phyloP scores from a whole-genome alignment of 306 rosid genomes.

The Dryas drummondii region DNA sequence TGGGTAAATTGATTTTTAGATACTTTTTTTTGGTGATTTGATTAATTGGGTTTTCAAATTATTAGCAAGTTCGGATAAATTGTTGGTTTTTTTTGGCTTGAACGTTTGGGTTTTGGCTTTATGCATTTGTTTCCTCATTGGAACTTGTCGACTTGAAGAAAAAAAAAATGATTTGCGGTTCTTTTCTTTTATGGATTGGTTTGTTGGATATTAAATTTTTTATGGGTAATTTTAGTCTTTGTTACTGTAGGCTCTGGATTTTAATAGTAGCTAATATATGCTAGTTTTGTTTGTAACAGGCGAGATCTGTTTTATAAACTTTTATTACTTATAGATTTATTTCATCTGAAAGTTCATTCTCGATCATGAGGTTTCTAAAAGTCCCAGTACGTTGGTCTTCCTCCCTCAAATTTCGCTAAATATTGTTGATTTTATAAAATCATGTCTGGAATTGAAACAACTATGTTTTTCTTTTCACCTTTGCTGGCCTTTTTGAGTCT shows the following conservation, averaged over 20 bases:
- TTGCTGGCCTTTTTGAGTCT: not conserved
- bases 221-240: constrained; percentile 34
- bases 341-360: constrained; percentile 9
- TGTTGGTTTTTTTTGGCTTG: constrained; percentile 31
- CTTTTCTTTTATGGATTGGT: constrained; percentile 13
- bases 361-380: constrained; percentile 7
- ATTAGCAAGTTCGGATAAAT: constrained; percentile 16
- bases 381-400: not conserved
- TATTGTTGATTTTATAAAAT: constrained; percentile 2
- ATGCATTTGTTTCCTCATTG: constrained; percentile 37
- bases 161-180: not conserved
- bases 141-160: constrained; percentile 16
- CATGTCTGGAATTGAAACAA: constrained; percentile 9
- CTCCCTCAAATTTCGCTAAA: constrained; percentile 13
- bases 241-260: constrained; percentile 28
- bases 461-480: not conserved
- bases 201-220: constrained; percentile 15
- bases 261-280: constrained; percentile 8
- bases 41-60: constrained; percentile 34
- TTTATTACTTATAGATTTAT: not conserved
- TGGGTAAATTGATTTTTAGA: constrained; percentile 32
- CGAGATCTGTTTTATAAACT: constrained; percentile 52
- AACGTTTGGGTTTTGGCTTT: constrained; percentile 19
- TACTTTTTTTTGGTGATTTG: constrained; percentile 27
- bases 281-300: constrained; percentile 29